Base-by-base conservation (phyloP, 257 asterid species). In the Ligustrum vulgare region DNA sequence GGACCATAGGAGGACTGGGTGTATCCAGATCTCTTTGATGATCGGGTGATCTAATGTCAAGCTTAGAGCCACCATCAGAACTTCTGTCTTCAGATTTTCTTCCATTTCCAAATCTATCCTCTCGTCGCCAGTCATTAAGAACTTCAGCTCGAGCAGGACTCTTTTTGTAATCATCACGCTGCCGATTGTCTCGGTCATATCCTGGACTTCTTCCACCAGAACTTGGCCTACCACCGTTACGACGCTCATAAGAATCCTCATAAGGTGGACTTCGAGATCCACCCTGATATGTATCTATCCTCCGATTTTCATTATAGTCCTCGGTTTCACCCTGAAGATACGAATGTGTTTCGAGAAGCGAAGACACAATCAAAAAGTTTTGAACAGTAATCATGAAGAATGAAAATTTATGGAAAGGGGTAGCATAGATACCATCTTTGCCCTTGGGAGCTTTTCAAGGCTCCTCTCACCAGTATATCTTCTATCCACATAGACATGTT, bases 201-300 rank as follows among this genome's bases (percentile, higher is more conserved):
- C 92, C 91, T 15, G 98, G 98, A 82, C 98, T 95, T 84, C 97
- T 87, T 80, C 97, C 97, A 62, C 97, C 98, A 74, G 92, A 77
- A 84, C 97, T 89, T 32, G 87, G 70, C 77, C 88, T 86, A 75
- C 90, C 97, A 74, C 89, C 83, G 45, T 81, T 79, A 75, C 91
- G 98, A 68, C 90, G 94, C 45, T 90, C 96, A 70, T 63, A 82
- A 54, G 79, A 71, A 70, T 93, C 94, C 68, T 89, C 97, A 82
- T 86, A 90, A 62, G 95, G 93, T 75, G 99, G 97, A 82, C 97
- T 95, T 72, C 91, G 87, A 64, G 98, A 88, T 68, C 97, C 94
- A 77, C 97, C 89, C 73, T 79, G 93, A 77, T 87, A 86, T 71
- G 79, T 81, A 77, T 92, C 98, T 56, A 65, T 75, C 87, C 89